Evolutionary conservation across 2,329 filamentous ascomycete genomes (phyloP), one percentile per base, ranked within the genome.

Genomic region (Sporothrix luriei): DNA sequence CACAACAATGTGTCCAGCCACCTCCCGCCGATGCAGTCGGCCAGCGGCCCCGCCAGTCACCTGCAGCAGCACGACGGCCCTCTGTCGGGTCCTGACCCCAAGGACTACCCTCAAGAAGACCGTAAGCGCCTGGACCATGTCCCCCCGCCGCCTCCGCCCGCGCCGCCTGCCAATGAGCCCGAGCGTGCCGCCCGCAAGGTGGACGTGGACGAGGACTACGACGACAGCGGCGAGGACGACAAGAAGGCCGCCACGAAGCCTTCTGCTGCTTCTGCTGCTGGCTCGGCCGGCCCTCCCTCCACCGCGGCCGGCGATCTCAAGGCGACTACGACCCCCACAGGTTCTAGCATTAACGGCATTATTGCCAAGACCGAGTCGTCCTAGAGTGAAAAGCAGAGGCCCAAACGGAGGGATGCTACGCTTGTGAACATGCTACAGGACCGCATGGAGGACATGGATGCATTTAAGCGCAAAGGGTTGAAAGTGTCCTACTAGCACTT

Each of bases 181-280:
- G 88, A 91, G 78, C 83, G 88, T 68, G 93, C 95, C 46, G 93
- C 93, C 24, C 87, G 95, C 26, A 97, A 97, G 80, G 96, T 99
- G 88, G 94, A 98, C 7, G 92, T 98, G 24, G 94, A 99, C 74
- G 95, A 99, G 78, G 91, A 98, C 78, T 98, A 99, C 76, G 94
- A 98, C 78, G 94, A 98, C 76, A 94, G 94, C 70, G 92, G 88
- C 4, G 94, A 97, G 74, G 94, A 97, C 71, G 91, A 95, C 70
- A 90, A 90, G 81, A 90, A 90, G 78, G 77, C 69, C 2, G 46
- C 57, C 29, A 68, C 61, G 21, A 68, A 29, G n/a, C 48, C 71
- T 26, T 46, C 62, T 7, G 46, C 43, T 4, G 62, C 16, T 10
- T 38, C 62, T 13, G 46, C 24, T 7, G 24, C 46, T 29, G 57